Percentiles rank a stretch among this genome's conserved stretches.
phyloP scores from a whole-genome alignment of 2,329 filamentous ascomycete genomes.

The Cytospora mali region DNA sequence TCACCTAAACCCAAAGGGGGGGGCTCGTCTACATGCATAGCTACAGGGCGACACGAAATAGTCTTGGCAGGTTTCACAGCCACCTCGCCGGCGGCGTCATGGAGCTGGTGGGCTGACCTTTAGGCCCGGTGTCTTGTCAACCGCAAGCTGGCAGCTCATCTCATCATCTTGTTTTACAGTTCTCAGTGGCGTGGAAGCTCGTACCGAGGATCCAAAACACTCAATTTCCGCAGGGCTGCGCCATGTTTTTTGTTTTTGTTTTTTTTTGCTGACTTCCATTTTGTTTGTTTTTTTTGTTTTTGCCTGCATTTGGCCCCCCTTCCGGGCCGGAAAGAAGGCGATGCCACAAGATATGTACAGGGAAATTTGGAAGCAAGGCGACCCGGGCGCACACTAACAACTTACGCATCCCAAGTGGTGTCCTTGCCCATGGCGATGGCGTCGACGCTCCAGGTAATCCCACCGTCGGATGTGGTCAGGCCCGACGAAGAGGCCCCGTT shows the following conservation, averaged over 20 bases:
- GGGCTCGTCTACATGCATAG: background rate
- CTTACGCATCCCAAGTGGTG: conserved; percentile 4
- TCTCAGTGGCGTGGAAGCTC: conserved; percentile 21
- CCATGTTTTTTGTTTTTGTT: background rate
- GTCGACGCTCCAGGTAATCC: conserved; percentile 23
- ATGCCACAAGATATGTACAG: background rate
- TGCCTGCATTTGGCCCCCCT: no score
- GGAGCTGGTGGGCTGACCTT: background rate
- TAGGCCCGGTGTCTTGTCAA: conserved; percentile 7
- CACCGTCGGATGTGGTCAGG: conserved; percentile 22
- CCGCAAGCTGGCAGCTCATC: conserved; percentile 7
- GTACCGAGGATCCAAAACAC: background rate
- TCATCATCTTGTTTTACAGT: conserved; percentile 19
- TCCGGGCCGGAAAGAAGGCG: background rate
- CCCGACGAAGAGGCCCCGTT: conserved; percentile 16
- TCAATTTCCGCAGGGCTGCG: conserved; percentile 10
- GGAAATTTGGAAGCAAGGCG: background rate
- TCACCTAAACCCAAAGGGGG: background rate
- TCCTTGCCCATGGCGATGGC: conserved; percentile 17
- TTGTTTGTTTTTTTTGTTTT: background rate
- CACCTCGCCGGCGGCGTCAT: conserved; percentile 12
- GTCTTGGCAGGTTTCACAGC: conserved; percentile 5
- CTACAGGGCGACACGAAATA: background rate
- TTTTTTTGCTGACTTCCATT: background rate
- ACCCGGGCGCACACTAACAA: background rate